Evolutionary conservation across 106 monocot species (phyloP).

Genomic region (Gastrodia elata): DNA sequence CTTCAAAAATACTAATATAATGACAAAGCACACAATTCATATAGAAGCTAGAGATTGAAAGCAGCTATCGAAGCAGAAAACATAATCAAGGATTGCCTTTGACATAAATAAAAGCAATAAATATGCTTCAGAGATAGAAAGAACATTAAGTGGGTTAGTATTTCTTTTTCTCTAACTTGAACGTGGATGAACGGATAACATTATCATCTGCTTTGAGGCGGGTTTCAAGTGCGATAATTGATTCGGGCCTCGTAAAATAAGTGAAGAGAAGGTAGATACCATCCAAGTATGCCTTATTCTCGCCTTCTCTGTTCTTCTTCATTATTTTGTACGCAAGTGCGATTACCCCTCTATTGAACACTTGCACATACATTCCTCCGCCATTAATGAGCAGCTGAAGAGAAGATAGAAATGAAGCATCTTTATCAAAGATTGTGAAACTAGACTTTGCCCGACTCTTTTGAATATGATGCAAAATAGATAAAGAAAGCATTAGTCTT

Average conservation of each 20-base stretch:
- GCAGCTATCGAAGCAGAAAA: too few relatives aligned
- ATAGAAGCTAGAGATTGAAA: too few relatives aligned
- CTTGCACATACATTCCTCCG: constrained; percentile 85
- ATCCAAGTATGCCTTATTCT: constrained; percentile 66
- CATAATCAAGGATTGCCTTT: too few relatives aligned
- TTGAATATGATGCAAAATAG: neutral
- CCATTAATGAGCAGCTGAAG: constrained; percentile 79
- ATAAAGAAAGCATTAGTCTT: neutral
- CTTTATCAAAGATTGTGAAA: neutral
- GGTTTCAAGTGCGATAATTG: constrained; percentile 40
- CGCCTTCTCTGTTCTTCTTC: constrained; percentile 82
- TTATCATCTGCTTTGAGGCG: constrained; percentile 56
- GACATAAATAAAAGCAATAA: too few relatives aligned
- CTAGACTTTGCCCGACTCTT: too few relatives aligned
- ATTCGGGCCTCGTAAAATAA: constrained; percentile 86
- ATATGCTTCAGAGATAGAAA: too few relatives aligned
- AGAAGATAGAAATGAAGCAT: neutral
- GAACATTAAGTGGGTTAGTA: constrained; percentile 6
- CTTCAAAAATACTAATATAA: too few relatives aligned
- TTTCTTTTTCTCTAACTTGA: constrained; percentile 70
- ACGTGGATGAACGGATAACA: constrained; percentile 68
- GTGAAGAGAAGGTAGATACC: constrained; percentile 92
- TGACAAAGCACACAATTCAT: too few relatives aligned
- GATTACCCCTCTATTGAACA: constrained; percentile 83
- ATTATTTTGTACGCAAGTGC: constrained; percentile 84